Conservation (phyloP, 306 rosid species). For the Benincasa hispida region DNA sequence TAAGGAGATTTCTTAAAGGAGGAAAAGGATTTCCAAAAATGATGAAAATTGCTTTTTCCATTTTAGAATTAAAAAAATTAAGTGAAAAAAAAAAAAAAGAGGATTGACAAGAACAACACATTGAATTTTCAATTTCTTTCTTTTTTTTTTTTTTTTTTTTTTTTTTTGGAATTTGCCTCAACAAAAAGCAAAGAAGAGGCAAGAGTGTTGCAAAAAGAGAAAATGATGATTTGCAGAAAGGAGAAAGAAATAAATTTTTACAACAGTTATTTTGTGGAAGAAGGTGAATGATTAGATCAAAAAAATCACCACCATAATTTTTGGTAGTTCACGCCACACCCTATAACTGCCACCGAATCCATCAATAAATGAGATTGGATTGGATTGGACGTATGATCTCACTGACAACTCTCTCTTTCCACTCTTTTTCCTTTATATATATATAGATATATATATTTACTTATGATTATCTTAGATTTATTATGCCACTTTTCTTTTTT, state of each 20-base stretch:
- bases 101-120: slow-evolving; percentile 74
- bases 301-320: slow-evolving; percentile 8
- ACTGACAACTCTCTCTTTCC: slow-evolving; percentile 14
- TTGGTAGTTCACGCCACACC: slow-evolving; percentile 38
- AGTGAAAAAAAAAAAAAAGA: slow-evolving; percentile 13
- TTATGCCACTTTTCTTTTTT: not conserved
- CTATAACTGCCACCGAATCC: slow-evolving; percentile 17
- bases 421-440: not conserved
- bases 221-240: slow-evolving; percentile 19
- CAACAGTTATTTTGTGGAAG: slow-evolving; percentile 20
- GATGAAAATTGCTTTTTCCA: slow-evolving; percentile 28
- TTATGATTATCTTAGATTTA: not conserved
- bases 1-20: slow-evolving; percentile 57
- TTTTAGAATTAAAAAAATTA: slow-evolving; percentile 23
- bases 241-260: slow-evolving; percentile 23
- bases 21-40: slow-evolving; percentile 30
- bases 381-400: slow-evolving; percentile 80
- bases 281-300: slow-evolving; percentile 1
- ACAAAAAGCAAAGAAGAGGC: slow-evolving; percentile 31
- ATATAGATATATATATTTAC: not conserved
- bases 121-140: too few relatives aligned
- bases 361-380: slow-evolving; percentile 37
- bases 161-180: too few relatives aligned
- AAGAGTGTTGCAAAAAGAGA: slow-evolving; percentile 22
- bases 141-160: too few relatives aligned